Conservation (phyloP, 805 yeast genomes). For the Wickerhamomyces strasburgensis region DNA sequence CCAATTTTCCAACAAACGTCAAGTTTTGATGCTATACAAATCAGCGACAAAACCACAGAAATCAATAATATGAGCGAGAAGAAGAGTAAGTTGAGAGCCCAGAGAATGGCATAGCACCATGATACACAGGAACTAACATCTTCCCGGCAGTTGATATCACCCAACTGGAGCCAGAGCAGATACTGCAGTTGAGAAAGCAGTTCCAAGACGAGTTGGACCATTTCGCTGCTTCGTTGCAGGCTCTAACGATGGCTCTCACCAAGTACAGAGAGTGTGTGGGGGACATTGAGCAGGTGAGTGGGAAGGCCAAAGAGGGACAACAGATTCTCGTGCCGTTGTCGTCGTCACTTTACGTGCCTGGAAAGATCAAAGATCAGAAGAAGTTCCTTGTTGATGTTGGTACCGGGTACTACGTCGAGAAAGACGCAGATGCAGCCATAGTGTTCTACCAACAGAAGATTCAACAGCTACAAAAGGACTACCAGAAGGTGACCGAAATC, state of each 20-base stretch:
- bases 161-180: slow-evolving; percentile 75
- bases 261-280: slow-evolving; percentile 78
- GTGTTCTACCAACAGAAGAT: slow-evolving; percentile 71
- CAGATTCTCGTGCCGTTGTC: slow-evolving; percentile 82
- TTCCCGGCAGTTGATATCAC: slow-evolving; percentile 64
- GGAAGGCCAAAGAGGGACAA: slow-evolving; percentile 36
- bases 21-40: too few species aligned
- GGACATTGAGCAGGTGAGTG: slow-evolving; percentile 55
- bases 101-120: too few species aligned
- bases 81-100: slow-evolving; percentile 5
- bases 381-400: slow-evolving; percentile 90
- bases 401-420: slow-evolving; percentile 92
- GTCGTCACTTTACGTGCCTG: slow-evolving; percentile 85
- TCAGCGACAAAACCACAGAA: too few species aligned
- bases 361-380: slow-evolving; percentile 57
- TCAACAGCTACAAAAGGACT: slow-evolving; percentile 64
- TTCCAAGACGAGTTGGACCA: slow-evolving; percentile 84
- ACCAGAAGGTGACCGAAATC: slow-evolving; percentile 66
- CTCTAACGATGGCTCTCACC: slow-evolving; percentile 73
- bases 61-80: slow-evolving; percentile 1
- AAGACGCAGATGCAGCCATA: slow-evolving; percentile 59
- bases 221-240: slow-evolving; percentile 75
- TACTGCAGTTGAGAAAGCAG: slow-evolving; percentile 75
- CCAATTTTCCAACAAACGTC: too few species aligned
- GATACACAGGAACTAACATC: not conserved